These are phyloP conservation scores for Leccinum uliginosum DNA, from an alignment of 768 basidiomycete species.

Conservation along the genomic window DNA sequence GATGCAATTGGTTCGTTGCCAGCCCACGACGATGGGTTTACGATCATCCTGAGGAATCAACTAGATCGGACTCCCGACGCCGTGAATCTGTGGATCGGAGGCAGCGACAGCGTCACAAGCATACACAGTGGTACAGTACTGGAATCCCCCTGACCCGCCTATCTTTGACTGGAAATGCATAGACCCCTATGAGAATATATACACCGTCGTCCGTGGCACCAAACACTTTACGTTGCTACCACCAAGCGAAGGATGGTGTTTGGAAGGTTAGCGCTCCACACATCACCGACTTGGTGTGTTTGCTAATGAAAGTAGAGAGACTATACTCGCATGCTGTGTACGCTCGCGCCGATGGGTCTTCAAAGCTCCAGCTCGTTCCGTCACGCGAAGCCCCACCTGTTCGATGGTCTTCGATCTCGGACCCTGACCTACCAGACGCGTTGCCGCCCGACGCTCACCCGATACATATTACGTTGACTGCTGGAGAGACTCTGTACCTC, in stretches of 20 bases:
- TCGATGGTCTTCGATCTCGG: conserved; percentile 77
- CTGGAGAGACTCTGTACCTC: conserved; percentile 82
- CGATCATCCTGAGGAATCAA: background rate
- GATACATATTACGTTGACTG: conserved; percentile 57
- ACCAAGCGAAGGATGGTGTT: conserved; percentile 83
- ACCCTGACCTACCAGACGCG: conserved; percentile 47
- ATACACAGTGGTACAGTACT: conserved; percentile 70
- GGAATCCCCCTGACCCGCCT: background rate
- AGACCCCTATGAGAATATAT: conserved; percentile 95
- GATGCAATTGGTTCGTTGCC: conserved; percentile 65
- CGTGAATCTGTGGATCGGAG: conserved; percentile 91
- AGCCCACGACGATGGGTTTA: background rate
- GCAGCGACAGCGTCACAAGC: conserved; percentile 70
- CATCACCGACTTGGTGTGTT: background rate
- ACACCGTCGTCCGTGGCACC: conserved; percentile 76
- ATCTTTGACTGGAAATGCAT: background rate
- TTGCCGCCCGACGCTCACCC: conserved; percentile 57
- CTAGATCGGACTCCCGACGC: conserved; percentile 72
- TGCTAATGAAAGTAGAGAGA: conserved; percentile 40
- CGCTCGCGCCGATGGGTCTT: conserved; percentile 30
- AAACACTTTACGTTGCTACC: conserved; percentile 87
- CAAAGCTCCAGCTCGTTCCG: conserved; percentile 29
- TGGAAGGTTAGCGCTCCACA: conserved; percentile 56
- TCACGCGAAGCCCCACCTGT: conserved; percentile 40
- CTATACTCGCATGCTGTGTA: conserved; percentile 67